Percentiles rank a stretch among this genome's conserved stretches.
Conservation (phyloP, 805 yeast genomes). For the Hanseniaspora hatyaiensis region DNA sequence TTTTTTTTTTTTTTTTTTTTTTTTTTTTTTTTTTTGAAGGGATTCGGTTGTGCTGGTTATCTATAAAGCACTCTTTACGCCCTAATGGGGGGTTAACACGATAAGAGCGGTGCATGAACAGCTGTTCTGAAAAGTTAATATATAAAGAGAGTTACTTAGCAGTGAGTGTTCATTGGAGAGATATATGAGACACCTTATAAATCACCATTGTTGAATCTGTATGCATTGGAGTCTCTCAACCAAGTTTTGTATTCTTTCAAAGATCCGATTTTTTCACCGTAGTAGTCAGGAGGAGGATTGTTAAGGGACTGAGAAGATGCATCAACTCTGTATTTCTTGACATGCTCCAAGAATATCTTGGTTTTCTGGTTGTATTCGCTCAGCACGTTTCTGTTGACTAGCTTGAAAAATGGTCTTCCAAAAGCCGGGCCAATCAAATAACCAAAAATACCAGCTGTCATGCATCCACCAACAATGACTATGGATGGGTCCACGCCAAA, state of each 20-base stretch:
- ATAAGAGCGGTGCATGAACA: no score
- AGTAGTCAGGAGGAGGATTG: constrained; percentile 97
- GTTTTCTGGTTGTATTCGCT: constrained; percentile 49
- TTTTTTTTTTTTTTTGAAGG: no score
- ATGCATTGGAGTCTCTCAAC: constrained; percentile 90
- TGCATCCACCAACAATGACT: constrained; percentile 62
- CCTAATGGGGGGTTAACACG: no score
- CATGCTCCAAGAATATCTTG: constrained; percentile 58
- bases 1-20: no score
- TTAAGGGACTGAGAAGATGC: constrained; percentile 80
- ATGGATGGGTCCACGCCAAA: constrained; percentile 85
- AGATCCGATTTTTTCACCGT: constrained; percentile 89
- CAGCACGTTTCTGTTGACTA: constrained; percentile 41
- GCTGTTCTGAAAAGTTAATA: no score
- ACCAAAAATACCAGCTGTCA: constrained; percentile 64
- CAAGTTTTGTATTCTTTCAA: constrained; percentile 82
- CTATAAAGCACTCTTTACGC: no score
- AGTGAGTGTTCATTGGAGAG: background rate
- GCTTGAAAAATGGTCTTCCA: constrained; percentile 37
- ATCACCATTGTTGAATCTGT: constrained; percentile 67
- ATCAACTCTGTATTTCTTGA: constrained; percentile 74
- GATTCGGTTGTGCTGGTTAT: no score
- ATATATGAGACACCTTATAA: constrained; percentile 28
- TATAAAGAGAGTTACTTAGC: no score
- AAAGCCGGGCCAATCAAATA: constrained; percentile 80